Percentiles rank a stretch among this genome's conserved stretches.
Evolutionary conservation across 352 stramenopile genomes (phyloP).

Genomic region (Globisporangium cylindrosporum): DNA sequence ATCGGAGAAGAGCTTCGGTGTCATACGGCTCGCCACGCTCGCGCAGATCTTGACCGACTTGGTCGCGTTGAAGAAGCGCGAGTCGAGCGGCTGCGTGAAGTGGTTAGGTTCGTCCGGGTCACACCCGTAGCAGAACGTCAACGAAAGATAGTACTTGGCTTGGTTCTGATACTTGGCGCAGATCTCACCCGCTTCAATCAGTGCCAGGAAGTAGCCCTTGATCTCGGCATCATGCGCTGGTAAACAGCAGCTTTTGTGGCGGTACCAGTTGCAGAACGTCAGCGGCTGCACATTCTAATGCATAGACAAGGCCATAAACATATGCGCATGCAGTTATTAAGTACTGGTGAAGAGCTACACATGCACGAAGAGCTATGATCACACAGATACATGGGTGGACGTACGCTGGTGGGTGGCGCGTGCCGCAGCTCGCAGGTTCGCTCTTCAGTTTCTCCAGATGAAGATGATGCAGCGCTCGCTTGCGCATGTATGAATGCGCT

Average conservation of each 20-base stretch:
- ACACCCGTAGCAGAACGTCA: not conserved
- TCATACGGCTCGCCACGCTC: not conserved
- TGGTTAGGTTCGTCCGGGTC: not conserved
- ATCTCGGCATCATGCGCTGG: not conserved
- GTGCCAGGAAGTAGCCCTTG: not conserved
- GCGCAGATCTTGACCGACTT: not conserved
- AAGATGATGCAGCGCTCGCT: not conserved
- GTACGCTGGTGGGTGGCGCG: not conserved
- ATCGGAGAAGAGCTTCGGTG: not conserved
- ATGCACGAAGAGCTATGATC: not conserved
- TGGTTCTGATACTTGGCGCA: not conserved
- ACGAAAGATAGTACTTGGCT: not conserved
- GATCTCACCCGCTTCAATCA: not conserved
- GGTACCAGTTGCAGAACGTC: not conserved
- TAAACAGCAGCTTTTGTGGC: not conserved
- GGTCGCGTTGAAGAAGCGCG: not conserved
- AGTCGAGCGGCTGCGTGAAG: not conserved
- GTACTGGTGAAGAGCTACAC: not conserved
- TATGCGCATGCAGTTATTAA: not conserved
- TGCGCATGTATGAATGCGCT: not conserved
- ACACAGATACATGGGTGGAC: not conserved
- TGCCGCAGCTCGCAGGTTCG: not conserved
- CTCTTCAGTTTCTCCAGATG: not conserved
- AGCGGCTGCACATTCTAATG: not conserved
- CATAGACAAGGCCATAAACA: not conserved